Base-by-base conservation (phyloP, 1,284 basidiomycete species). In the Irpex sp. region DNA sequence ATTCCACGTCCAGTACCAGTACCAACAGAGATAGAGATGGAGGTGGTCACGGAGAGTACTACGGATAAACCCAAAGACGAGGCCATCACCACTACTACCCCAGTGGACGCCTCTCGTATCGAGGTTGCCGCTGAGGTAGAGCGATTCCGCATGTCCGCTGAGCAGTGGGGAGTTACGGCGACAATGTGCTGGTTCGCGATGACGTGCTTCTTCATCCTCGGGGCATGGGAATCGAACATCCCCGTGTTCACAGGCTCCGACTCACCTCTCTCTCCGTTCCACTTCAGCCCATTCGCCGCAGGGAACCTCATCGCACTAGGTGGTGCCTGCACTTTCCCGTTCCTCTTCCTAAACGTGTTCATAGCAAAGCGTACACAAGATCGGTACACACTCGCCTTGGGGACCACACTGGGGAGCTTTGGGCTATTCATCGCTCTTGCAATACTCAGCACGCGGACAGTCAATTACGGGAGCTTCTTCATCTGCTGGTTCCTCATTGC, bases 181-280 rank as follows among this genome's bases (percentile, higher is more conserved):
- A 86, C 83, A 68, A 89, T 89, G 86, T 88, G 85, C 70, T 89
- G 87, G 84, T 86, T 83, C 67, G 82, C 87, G 47, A 89, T 90
- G 86, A 81, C 84, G 7, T 88, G 83, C 71, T 91, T 90, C 78
- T 88, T 89, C 75, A 80, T 89, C 68, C 82, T 90, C 58, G 87
- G 86, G 15, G 82, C 83, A 17, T 90, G 87, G 88, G 88, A 91
- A 69, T 78, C 84, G 47, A 90, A 89, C 72, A 82, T 90, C 61
- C 88, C 89, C 31, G 81, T 90, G 61, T 89, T 84, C 71, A 82
- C 83, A 50, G 81, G 82, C 8, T 90, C 71, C 71, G 78, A 66
- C 88, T 83, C 78, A 81, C 82, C 2, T 86, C 88, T 0, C 87
- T 82, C 69, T 77, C 81, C 7, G 6, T 83, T 90, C 71, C 71